Conservation (phyloP, 129 eudicot species). For the Tagetes patula region DNA sequence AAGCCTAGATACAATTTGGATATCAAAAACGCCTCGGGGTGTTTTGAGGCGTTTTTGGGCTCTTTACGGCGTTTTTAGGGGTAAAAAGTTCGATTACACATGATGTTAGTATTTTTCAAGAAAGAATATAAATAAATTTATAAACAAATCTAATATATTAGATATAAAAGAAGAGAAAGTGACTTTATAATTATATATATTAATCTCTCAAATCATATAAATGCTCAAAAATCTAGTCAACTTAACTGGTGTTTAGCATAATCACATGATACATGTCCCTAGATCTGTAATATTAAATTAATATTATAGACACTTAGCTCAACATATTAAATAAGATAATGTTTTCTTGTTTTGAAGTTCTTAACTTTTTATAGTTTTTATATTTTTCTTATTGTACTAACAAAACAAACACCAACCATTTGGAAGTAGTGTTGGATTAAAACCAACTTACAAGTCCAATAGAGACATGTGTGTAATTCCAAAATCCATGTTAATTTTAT, state of each 20-base stretch:
- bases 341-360: not conserved
- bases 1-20: too few relatives aligned
- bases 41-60: too few relatives aligned
- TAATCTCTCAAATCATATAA: not conserved
- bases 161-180: not conserved
- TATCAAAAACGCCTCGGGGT: too few relatives aligned
- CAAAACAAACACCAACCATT: constrained; percentile 8
- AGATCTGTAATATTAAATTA: constrained; percentile 5
- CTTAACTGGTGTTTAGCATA: constrained; percentile 9
- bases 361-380: not conserved
- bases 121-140: too few relatives aligned
- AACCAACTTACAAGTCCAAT: constrained; percentile 16
- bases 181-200: not conserved
- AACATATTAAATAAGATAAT: not conserved
- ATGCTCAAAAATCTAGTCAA: not conserved
- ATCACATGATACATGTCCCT: constrained; percentile 13
- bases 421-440: constrained; percentile 7
- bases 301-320: constrained; percentile 1
- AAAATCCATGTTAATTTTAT: not conserved
- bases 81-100: too few relatives aligned
- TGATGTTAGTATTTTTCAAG: too few relatives aligned
- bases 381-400: not conserved
- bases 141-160: not conserved
- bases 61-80: too few relatives aligned
- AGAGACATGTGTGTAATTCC: constrained; percentile 6